Percentiles rank a stretch among this genome's conserved stretches.
These are phyloP conservation scores for Corrigiola litoralis DNA, from an alignment of 179 eudicot species.

Conservation along the genomic window DNA sequence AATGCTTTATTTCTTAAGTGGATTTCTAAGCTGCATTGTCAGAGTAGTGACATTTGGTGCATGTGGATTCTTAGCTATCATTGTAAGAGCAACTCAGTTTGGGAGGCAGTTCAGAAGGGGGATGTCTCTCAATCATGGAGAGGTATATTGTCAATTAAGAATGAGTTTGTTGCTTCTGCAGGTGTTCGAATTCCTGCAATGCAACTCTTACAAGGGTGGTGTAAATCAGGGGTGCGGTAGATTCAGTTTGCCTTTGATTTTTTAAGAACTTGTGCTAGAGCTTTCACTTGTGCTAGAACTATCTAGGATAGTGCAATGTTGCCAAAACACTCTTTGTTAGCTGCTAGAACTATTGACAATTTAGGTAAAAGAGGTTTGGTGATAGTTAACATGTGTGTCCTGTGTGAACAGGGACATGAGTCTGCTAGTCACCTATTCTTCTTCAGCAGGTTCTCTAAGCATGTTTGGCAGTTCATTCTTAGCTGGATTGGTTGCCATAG, in stretches of 20 bases:
- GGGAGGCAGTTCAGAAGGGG: background rate
- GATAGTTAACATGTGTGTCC: too few species aligned
- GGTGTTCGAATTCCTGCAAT: background rate
- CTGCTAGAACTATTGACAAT: too few species aligned
- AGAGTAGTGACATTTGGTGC: background rate
- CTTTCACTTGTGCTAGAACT: too few species aligned
- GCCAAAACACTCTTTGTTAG: too few species aligned
- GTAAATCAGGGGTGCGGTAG: background rate
- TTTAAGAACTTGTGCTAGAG: background rate
- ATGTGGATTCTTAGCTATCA: background rate
- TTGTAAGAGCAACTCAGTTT: too few species aligned
- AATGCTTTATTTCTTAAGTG: background rate
- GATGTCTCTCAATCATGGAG: background rate
- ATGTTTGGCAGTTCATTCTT: too few species aligned
- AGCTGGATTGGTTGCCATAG: too few species aligned
- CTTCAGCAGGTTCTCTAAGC: too few species aligned
- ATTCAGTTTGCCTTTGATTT: background rate
- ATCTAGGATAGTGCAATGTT: too few species aligned
- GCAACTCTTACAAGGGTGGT: fast-evolving
- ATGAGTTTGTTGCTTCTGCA: background rate
- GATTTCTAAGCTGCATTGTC: background rate
- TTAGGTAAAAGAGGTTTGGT: too few species aligned
- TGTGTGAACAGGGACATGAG: too few species aligned
- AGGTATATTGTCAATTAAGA: background rate
- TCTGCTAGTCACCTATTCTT: too few species aligned